Evolutionary conservation across 1,284 basidiomycete species (phyloP).

Genomic region (Papiliotrema fonsecae): DNA sequence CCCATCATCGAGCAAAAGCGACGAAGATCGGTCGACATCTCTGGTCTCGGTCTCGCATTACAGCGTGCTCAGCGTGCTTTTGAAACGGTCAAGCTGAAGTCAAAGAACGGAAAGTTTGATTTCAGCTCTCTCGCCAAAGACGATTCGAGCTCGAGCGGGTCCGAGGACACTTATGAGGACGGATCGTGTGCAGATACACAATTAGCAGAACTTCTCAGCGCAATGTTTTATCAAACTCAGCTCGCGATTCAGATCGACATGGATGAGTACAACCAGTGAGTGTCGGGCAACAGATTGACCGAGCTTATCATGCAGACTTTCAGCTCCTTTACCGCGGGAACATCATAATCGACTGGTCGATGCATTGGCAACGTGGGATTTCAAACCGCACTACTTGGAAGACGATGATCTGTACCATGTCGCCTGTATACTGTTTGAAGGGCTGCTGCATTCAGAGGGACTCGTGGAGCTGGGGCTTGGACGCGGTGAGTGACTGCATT

Average conservation of each 20-base stretch:
- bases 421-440: conserved; percentile 66
- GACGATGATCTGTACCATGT: conserved; percentile 76
- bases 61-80: conserved; percentile 48
- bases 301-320: conserved; percentile 18
- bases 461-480: conserved; percentile 64
- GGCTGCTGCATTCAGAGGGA: conserved; percentile 57
- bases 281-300: conserved; percentile 14
- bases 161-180: conserved; percentile 27
- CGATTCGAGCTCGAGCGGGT: neutral
- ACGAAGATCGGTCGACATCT: conserved; percentile 75
- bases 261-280: conserved; percentile 44
- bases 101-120: neutral
- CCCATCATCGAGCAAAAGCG: conserved; percentile 33
- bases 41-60: conserved; percentile 72
- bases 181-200: conserved; percentile 53
- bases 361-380: conserved; percentile 71
- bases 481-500: conserved; percentile 55
- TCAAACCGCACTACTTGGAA: conserved; percentile 74
- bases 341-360: conserved; percentile 54
- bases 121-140: neutral
- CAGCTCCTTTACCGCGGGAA: conserved; percentile 40
- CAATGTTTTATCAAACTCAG: conserved; percentile 74
- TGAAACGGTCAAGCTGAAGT: conserved; percentile 3
- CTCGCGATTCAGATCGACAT: conserved; percentile 59
- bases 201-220: conserved; percentile 71